A percentile compares a stretch with the other conserved stretches of the same genome.
Conservation (phyloP, 768 basidiomycete genomes). For the Saitozyma podzolica region DNA sequence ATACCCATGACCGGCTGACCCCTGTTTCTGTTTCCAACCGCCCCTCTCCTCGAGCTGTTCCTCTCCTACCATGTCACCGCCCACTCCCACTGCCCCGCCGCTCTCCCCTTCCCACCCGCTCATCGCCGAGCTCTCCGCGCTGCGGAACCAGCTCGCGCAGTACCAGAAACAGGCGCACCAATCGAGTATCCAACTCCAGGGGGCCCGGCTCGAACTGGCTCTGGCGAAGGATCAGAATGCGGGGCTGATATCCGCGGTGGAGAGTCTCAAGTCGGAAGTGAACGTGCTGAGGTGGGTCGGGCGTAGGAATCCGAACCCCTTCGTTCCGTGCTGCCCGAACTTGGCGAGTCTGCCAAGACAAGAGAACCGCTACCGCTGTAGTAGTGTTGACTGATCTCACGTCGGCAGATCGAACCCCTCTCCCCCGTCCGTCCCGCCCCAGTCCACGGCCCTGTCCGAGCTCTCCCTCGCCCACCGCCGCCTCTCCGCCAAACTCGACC, state of each 20-base stretch:
- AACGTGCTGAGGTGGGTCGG: slow-evolving; percentile 36
- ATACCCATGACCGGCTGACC: too few relatives aligned
- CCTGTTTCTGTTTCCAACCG: too few relatives aligned
- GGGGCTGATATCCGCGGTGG: slow-evolving; percentile 8
- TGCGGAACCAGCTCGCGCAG: slow-evolving; percentile 45
- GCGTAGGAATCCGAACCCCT: background rate
- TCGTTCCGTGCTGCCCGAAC: too few relatives aligned
- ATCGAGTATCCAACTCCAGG: slow-evolving; percentile 48
- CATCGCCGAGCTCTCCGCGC: slow-evolving; percentile 44
- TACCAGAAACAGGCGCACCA: slow-evolving; percentile 50
- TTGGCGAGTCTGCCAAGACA: too few relatives aligned
- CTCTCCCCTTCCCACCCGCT: slow-evolving; percentile 46
- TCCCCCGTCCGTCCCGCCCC: slow-evolving; percentile 23
- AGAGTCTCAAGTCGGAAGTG: slow-evolving; percentile 23
- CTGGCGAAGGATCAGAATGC: slow-evolving; percentile 33
- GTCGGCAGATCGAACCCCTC: slow-evolving; percentile 15
- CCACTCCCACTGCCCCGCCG: slow-evolving; percentile 2
- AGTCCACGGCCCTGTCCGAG: slow-evolving; percentile 45
- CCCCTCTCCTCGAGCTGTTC: too few relatives aligned
- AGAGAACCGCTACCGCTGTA: too few relatives aligned
- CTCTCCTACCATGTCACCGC: background rate
- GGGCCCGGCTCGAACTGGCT: slow-evolving; percentile 42
- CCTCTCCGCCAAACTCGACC: slow-evolving; percentile 47
- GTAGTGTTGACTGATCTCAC: background rate
- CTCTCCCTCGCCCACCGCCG: slow-evolving; percentile 51